Evolutionary conservation across 495 filamentous ascomycete genomes (phyloP), one percentile per base, ranked within the genome.

Genomic region (Aspergillus heteromorphus): DNA sequence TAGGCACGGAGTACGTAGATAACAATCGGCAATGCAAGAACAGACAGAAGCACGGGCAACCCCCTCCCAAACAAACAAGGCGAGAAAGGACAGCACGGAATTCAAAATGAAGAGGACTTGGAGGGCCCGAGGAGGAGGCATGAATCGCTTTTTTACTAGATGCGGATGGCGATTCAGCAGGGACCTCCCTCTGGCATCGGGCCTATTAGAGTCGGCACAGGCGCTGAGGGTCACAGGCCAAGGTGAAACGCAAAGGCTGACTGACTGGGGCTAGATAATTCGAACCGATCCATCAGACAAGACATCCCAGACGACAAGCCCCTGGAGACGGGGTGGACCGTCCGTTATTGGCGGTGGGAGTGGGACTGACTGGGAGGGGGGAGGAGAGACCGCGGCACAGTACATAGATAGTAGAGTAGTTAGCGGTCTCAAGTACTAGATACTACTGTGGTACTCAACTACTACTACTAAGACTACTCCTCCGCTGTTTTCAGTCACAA

Each of bases 161-260:
- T 52, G 51, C 49, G 49, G 48, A 59, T 57, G 53, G 54, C 54
- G 49, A 57, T 45, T 60, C 56, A 27, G 49, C 53, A 54, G 50
- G 53, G 55, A 56, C 52, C 45, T 55, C 57, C 45, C 50, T 41
- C 47, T 53, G 48, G 45, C 45, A 49, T 56, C 45, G 51, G 52
- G 48, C 54, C 41, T 55, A 47, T 34, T 38, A 51, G 45, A 47
- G 34, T 53, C n/a, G 17, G 27, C 23, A 50, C 49, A 43, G 49
- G 58, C 50, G 53, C 53, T 53, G 49, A 27, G 45, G 57, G 45
- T 27, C 40, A 19, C 17, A 43, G 29, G 51, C 42, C 34, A 49
- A 56, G 29, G 53, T 63, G 61, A 63, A 63, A 63, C 61, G 42
- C 40, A 34, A 54, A 58, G 53, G 52, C 52, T 56, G 52, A 59